phyloP scores from a whole-genome alignment of 768 basidiomycete species.

The Galerina marginata region DNA sequence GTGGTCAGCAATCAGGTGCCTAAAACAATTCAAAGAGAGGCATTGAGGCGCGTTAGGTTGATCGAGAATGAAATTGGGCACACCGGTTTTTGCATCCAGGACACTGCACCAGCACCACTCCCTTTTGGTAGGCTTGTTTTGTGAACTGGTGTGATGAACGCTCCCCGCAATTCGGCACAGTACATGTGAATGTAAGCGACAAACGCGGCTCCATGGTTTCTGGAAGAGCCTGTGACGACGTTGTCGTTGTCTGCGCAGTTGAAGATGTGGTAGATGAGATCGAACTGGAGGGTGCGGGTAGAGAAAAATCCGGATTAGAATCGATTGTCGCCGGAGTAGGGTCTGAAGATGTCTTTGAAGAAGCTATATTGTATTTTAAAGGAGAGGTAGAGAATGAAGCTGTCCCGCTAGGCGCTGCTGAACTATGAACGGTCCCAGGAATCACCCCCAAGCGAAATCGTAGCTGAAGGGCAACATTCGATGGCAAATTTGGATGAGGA shows the following conservation, averaged over 20 bases:
- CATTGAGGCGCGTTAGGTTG: neutral
- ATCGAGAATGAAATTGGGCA: constrained; percentile 28
- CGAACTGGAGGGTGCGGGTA: constrained; percentile 6
- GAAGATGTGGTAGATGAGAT: constrained; percentile 2
- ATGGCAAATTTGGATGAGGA: constrained; percentile 40
- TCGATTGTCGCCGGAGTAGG: neutral
- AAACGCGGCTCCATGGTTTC: constrained; percentile 63
- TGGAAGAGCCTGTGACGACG: constrained; percentile 37
- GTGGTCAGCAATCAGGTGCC: constrained; percentile 89
- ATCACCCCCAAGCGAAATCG: constrained; percentile 37
- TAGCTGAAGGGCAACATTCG: constrained; percentile 37
- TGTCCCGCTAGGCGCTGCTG: constrained; percentile 7
- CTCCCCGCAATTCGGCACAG: constrained; percentile 67
- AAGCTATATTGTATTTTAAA: neutral
- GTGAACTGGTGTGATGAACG: constrained; percentile 91
- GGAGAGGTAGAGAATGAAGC: constrained; percentile 17
- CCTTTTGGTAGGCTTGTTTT: constrained; percentile 81
- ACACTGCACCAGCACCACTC: constrained; percentile 91
- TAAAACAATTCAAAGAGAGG: constrained; percentile 27
- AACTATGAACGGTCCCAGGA: constrained; percentile 10
- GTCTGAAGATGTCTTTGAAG: constrained; percentile 10
- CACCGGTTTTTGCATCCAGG: constrained; percentile 89
- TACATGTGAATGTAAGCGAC: constrained; percentile 87
- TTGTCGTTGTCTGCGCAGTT: constrained; percentile 23
- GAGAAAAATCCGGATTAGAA: neutral